A percentile compares a stretch with the other conserved stretches of the same genome.
Evolutionary conservation across 495 filamentous ascomycete genomes (phyloP).

Genomic region (Penicillium dipodomyicola): DNA sequence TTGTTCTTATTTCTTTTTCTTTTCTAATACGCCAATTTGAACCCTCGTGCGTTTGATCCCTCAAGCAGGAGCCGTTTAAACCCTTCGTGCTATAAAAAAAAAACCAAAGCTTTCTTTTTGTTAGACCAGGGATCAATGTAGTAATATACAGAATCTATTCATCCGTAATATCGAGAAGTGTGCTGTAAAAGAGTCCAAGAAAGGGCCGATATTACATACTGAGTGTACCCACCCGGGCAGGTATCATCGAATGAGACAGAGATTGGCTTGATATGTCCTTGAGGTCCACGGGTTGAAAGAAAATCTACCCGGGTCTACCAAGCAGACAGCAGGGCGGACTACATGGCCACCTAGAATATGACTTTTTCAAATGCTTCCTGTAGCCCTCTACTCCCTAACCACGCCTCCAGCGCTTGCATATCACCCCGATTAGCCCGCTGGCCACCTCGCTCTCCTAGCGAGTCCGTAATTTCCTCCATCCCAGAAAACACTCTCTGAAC

Average conservation of each 20-base stretch:
- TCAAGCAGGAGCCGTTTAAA: too few species aligned
- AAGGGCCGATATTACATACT: neutral
- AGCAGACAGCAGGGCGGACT: neutral
- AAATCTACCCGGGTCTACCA: neutral
- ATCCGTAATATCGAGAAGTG: neutral
- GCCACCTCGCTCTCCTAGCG: slow-evolving; percentile 37
- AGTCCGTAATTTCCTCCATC: slow-evolving; percentile 45
- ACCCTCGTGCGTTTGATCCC: too few species aligned
- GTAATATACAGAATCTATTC: too few species aligned
- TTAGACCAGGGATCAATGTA: too few species aligned
- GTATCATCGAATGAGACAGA: neutral
- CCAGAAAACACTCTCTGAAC: slow-evolving; percentile 33
- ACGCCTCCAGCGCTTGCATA: slow-evolving; percentile 46
- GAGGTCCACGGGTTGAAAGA: neutral
- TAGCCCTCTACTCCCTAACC: slow-evolving; percentile 31
- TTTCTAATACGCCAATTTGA: too few species aligned
- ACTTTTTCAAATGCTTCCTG: slow-evolving; percentile 41
- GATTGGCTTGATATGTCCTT: neutral
- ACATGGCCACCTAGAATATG: slow-evolving; percentile 26
- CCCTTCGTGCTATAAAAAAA: too few species aligned
- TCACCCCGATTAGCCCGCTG: slow-evolving; percentile 45
- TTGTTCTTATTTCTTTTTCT: neutral
- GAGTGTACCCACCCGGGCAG: neutral
- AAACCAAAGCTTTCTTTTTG: too few species aligned
- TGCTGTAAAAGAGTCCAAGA: neutral